Evolutionary conservation across 805 yeast species (phyloP).

Genomic region (Cyberlindnera euphorbiiphila): DNA sequence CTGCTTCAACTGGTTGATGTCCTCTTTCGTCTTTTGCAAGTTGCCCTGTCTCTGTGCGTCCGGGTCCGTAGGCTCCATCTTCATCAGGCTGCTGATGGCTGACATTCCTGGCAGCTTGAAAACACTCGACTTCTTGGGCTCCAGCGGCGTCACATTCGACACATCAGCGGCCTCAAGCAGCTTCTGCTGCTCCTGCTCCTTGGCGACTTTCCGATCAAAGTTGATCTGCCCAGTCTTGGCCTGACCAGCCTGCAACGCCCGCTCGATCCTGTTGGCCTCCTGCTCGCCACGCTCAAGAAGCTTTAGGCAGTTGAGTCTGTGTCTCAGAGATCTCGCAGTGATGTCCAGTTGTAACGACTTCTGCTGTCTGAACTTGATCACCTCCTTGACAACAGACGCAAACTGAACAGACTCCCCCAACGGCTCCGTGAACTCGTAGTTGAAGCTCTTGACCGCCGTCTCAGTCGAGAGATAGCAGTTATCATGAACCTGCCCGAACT

Average conservation of each 20-base stretch:
- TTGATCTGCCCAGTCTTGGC: constrained; percentile 29
- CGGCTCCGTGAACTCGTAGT: constrained; percentile 62
- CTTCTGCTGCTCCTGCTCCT: constrained; percentile 15
- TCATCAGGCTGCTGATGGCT: constrained; percentile 47
- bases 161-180: constrained; percentile 8
- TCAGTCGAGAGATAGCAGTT: constrained; percentile 52
- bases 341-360: constrained; percentile 45
- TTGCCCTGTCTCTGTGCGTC: constrained; percentile 56
- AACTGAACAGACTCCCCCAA: constrained; percentile 68
- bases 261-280: constrained; percentile 41
- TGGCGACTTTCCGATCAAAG: constrained; percentile 25
- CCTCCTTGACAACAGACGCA: constrained; percentile 50
- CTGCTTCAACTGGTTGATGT: constrained; percentile 43
- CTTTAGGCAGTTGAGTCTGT: constrained; percentile 32
- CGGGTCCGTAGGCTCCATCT: constrained; percentile 59
- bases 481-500: constrained; percentile 83
- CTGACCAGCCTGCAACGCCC: constrained; percentile 24
- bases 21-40: constrained; percentile 40
- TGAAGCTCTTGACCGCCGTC: constrained; percentile 47
- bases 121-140: constrained; percentile 30
- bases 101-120: constrained; percentile 53
- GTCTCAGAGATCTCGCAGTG: constrained; percentile 35
- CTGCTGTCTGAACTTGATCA: constrained; percentile 50
- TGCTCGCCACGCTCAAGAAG: constrained; percentile 39
- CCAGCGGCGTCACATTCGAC: constrained; percentile 14